Conservation (phyloP, 1,139 yeast genomes). For the Yamadazyma dushanensis region DNA sequence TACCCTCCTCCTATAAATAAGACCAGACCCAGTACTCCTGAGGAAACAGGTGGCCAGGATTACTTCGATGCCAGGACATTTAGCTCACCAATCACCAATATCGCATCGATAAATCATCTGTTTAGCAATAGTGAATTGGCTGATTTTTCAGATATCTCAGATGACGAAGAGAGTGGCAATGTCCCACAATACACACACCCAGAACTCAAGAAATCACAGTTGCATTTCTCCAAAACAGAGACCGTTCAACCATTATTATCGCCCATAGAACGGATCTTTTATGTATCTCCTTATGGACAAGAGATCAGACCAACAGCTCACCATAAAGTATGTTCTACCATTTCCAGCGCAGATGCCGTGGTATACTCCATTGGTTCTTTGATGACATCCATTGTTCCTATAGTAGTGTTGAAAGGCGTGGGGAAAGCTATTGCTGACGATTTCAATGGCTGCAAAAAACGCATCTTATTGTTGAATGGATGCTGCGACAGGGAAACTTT, state of each 20-base stretch:
- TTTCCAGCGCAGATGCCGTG: conserved; percentile 54
- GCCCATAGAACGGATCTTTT: conserved; percentile 72
- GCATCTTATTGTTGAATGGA: conserved; percentile 68
- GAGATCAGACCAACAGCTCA: conserved; percentile 82
- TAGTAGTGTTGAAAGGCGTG: conserved; percentile 70
- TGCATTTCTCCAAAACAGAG: conserved; percentile 64
- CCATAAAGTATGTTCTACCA: conserved; percentile 54
- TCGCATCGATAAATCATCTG: conserved; percentile 14
- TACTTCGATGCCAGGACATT: conserved; percentile 2
- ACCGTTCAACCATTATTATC: conserved; percentile 62
- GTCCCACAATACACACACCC: conserved; percentile 81
- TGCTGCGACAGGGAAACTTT: conserved; percentile 73
- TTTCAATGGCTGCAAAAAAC: conserved; percentile 32
- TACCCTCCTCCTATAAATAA: conserved; percentile 34
- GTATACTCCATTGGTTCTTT: conserved; percentile 85
- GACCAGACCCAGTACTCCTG: conserved; percentile 41
- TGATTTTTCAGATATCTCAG: conserved; percentile 23
- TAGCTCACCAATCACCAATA: conserved; percentile 13
- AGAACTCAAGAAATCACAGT: conserved; percentile 68
- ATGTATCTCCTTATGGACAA: conserved; percentile 86
- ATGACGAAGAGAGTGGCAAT: conserved; percentile 54
- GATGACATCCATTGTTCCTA: conserved; percentile 83
- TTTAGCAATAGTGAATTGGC: conserved; percentile 12
- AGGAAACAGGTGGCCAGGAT: conserved; percentile 14
- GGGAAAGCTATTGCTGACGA: conserved; percentile 56